These are phyloP conservation scores for Eimeria acervulina DNA, from an alignment of 169 alveolate genomes.

Conservation along the genomic window DNA sequence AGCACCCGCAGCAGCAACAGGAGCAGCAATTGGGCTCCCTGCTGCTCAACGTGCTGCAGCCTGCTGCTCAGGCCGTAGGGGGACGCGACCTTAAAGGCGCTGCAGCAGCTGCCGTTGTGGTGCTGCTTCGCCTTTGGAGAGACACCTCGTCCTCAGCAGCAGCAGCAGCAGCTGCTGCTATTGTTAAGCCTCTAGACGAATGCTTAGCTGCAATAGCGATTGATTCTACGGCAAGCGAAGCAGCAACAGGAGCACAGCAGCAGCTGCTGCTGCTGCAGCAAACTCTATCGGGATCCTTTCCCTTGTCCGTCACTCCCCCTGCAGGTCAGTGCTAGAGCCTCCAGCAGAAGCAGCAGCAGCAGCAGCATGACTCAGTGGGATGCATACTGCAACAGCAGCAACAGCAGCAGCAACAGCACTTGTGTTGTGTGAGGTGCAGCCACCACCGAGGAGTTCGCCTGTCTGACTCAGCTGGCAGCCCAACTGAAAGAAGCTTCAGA, in stretches of 20 bases:
- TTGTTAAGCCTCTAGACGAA: neutral
- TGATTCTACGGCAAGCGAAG: neutral
- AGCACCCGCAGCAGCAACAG: neutral
- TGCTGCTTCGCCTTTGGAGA: neutral
- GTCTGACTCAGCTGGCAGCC: neutral
- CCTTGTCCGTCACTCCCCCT: neutral
- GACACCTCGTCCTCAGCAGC: neutral
- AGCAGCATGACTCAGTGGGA: neutral
- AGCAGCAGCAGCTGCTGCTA: constrained; percentile 24
- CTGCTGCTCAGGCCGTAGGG: neutral
- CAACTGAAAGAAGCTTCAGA: neutral
- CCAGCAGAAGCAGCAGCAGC: neutral
- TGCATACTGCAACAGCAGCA: neutral
- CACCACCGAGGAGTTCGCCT: neutral
- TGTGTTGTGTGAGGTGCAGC: neutral
- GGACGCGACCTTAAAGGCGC: neutral
- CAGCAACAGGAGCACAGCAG: constrained; percentile 23
- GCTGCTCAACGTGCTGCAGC: constrained; percentile 10
- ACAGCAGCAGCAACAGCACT: neutral
- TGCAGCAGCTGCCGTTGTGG: neutral
- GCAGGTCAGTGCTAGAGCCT: neutral
- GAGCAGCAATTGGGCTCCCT: neutral
- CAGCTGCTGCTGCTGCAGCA: constrained; percentile 45
- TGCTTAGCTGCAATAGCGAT: neutral
- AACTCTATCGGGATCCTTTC: neutral